phyloP scores from a whole-genome alignment of 139 green algal species.

The Chlamydomonas incerta region DNA sequence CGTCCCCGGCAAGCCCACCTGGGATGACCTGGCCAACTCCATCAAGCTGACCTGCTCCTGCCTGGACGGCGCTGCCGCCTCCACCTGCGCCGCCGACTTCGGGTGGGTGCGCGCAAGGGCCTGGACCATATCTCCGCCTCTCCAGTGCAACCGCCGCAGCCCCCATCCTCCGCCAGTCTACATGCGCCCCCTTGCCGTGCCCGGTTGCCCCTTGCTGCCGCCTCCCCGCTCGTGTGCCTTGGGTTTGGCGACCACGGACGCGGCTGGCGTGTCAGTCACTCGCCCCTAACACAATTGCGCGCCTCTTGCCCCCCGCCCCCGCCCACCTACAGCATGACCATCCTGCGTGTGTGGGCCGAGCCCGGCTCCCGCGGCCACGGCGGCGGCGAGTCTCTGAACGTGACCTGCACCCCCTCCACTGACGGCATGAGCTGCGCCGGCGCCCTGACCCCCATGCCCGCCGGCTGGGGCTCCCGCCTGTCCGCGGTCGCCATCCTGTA shows the following conservation, averaged over 20 bases:
- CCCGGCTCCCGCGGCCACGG: neutral
- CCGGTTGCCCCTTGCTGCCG: too few relatives aligned
- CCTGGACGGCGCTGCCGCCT: neutral
- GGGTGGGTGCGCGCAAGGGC: neutral
- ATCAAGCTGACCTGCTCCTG: neutral
- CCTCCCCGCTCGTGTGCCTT: too few relatives aligned
- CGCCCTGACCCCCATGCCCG: neutral
- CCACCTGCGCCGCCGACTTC: neutral
- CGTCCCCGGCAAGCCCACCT: neutral
- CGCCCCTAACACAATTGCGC: neutral
- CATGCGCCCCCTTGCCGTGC: too few relatives aligned
- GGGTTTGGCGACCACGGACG: too few relatives aligned
- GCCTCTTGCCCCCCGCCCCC: neutral
- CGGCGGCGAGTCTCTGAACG: neutral
- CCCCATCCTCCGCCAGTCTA: too few relatives aligned
- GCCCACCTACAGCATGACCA: neutral
- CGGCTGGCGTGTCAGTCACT: neutral
- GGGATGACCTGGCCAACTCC: constrained; percentile 6
- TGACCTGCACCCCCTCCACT: neutral
- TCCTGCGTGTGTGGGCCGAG: constrained; percentile 10
- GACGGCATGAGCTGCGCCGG: neutral
- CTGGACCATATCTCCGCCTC: too few relatives aligned
- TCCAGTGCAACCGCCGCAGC: too few relatives aligned
- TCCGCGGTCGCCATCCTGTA: constrained; percentile 7
- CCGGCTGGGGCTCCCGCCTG: neutral